Conservation (phyloP, 2,329 filamentous ascomycete genomes). For the Ascochyta pisi region DNA sequence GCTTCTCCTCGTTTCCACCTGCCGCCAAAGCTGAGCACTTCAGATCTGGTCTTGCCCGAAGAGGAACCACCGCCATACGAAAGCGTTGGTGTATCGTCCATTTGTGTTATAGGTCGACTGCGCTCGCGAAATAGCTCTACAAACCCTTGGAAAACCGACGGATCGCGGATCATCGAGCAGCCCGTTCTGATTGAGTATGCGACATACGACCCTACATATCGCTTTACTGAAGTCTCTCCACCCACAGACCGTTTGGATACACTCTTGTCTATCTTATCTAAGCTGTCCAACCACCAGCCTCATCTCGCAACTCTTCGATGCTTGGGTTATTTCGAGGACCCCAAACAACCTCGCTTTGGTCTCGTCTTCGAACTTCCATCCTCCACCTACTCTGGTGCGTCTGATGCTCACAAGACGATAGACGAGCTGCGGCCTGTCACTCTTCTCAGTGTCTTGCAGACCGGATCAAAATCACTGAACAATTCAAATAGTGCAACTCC, state of each 20-base stretch:
- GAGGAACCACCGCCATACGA: conserved; percentile 59
- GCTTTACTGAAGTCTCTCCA: conserved; percentile 55
- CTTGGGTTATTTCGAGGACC: conserved; percentile 76
- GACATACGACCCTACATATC: conserved; percentile 57
- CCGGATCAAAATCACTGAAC: conserved; percentile 53
- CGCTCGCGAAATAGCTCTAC: conserved; percentile 43
- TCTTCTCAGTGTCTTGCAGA: conserved; percentile 57
- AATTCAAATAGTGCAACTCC: conserved; percentile 51
- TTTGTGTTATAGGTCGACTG: conserved; percentile 56
- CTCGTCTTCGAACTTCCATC: conserved; percentile 77
- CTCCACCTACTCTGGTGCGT: conserved; percentile 51
- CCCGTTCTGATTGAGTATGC: conserved; percentile 75
- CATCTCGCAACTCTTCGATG: conserved; percentile 61
- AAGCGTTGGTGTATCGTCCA: conserved; percentile 54
- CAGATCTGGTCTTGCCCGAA: conserved; percentile 53
- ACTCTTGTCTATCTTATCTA: conserved; percentile 44
- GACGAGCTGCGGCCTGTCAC: conserved; percentile 52
- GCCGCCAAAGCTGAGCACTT: conserved; percentile 53
- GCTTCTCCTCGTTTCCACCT: conserved; percentile 35
- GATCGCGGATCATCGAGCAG: conserved; percentile 49
- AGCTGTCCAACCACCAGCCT: conserved; percentile 41
- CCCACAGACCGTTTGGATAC: conserved; percentile 55
- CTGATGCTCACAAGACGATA: conserved; percentile 60
- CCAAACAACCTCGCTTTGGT: conserved; percentile 71
- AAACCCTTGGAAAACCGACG: conserved; percentile 50